Base-by-base conservation (phyloP, 2,329 filamentous ascomycete genomes). In the Albifimbria verrucaria region DNA sequence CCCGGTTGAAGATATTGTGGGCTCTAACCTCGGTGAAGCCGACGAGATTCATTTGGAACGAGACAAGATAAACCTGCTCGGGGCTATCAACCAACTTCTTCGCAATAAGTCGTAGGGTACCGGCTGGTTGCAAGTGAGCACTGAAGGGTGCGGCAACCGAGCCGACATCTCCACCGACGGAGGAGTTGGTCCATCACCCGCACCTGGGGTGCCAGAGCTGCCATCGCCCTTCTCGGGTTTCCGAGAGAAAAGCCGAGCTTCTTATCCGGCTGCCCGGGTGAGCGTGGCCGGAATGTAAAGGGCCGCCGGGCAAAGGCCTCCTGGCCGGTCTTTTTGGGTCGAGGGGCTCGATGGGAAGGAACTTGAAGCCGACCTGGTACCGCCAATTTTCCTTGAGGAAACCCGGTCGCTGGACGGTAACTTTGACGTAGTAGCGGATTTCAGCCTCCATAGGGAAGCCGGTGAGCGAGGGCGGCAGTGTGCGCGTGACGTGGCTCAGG, bases 401-500 rank as follows among this genome's bases (percentile, higher is more conserved):
- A 15, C 89, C 87, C 0, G 92, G 91, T n/a, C 92, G 80, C 64
- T 92, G 90, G 6, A 97, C 86, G 0, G 94, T 97, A n/a, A 89
- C 91, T 69, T 99, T 99, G 66, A 97, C 81, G 67, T 90, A 99
- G 72, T 99, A 99, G 60, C 87, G 83, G 55, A 97, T 92, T 71
- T 96, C 92, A 21, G 92, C 93, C 69, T 92, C 85, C 26, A 87
- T 88, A 0, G 90, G 90, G 59, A 94, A 92, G 3, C 90, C 91
- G n/a, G 82, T 89, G 51, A 97, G 75, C 4, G 92, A 95, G 0
- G 94, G 94, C 5, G 94, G 94, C 11, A 99, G 77, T 0, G 92
- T 96, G 61, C 86, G 85, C 65, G 89, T 94, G 57, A 94, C 84
- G 73, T 99, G 94, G 39, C 68, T 68, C 48, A 86, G 78, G 62